A percentile compares a stretch with the other conserved stretches of the same genome.
Evolutionary conservation across 495 filamentous ascomycete genomes (phyloP).

Genomic region (Penicillium ochrochloron): DNA sequence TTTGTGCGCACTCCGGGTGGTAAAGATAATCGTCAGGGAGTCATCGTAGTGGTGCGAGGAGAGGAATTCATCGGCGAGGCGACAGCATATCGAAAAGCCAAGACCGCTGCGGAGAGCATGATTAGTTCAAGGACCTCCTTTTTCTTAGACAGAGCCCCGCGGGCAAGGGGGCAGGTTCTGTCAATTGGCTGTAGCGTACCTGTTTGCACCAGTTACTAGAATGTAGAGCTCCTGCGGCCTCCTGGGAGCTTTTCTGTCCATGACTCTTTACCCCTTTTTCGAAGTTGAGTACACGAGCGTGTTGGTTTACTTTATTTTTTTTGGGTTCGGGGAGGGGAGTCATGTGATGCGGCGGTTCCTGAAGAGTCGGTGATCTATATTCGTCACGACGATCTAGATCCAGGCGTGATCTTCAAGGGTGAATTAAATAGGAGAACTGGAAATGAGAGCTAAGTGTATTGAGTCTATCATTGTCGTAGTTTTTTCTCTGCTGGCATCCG

Average conservation of each 20-base stretch:
- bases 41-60: slow-evolving; percentile 61
- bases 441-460: neutral
- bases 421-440: neutral
- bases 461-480: neutral
- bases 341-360: slow-evolving; percentile 20
- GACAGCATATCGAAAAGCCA: slow-evolving; percentile 82
- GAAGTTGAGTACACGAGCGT: slow-evolving; percentile 7
- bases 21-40: slow-evolving; percentile 59
- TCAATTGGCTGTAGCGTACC: slow-evolving; percentile 32
- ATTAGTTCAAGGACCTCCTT: slow-evolving; percentile 4
- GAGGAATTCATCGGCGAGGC: slow-evolving; percentile 91
- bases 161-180: neutral
- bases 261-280: slow-evolving; percentile 16
- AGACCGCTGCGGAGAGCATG: slow-evolving; percentile 67
- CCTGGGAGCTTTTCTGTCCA: slow-evolving; percentile 17
- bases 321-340: slow-evolving; percentile 14
- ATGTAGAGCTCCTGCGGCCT: slow-evolving; percentile 37
- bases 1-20: slow-evolving; percentile 54
- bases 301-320: slow-evolving; percentile 9
- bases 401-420: neutral
- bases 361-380: neutral
- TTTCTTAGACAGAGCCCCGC: neutral
- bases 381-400: neutral
- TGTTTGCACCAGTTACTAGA: slow-evolving; percentile 58
- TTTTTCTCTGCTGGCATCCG: neutral